A percentile compares a stretch with the other conserved stretches of the same genome.
These are phyloP conservation scores for Blastocystis hominis DNA, from an alignment of 352 stramenopile species.

Conservation along the genomic window DNA sequence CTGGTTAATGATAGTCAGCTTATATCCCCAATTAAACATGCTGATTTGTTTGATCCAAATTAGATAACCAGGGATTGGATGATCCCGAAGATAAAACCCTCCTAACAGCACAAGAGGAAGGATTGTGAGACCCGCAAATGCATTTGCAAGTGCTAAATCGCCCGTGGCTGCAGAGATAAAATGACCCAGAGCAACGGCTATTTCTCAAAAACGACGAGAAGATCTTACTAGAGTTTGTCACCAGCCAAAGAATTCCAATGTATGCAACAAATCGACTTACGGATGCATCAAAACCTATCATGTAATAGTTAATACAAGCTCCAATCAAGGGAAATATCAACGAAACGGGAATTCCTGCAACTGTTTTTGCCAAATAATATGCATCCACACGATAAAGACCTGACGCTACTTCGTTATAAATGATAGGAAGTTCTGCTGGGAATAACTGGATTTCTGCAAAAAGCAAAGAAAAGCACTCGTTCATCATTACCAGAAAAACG, in stretches of 20 bases:
- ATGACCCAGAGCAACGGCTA: conserved; percentile 32
- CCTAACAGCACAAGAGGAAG: conserved; percentile 47
- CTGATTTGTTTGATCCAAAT: conserved; percentile 49
- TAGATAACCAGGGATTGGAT: conserved; percentile 14
- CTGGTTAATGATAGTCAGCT: conserved; percentile 40
- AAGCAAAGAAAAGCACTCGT: conserved; percentile 32
- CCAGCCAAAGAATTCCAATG: conserved; percentile 33
- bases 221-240: conserved; percentile 49
- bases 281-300: conserved; percentile 35
- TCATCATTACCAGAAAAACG: conserved; percentile 56
- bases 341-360: conserved; percentile 24
- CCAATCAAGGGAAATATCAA: conserved; percentile 34
- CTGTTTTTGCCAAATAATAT: conserved; percentile 52
- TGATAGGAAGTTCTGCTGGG: conserved; percentile 38
- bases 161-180: conserved; percentile 48
- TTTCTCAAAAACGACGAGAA: neutral
- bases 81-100: conserved; percentile 47
- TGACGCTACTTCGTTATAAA: conserved; percentile 51
- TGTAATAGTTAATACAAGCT: conserved; percentile 40
- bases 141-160: conserved; percentile 31
- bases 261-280: conserved; percentile 9
- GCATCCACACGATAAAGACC: conserved; percentile 49
- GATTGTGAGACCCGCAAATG: conserved; percentile 24
- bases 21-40: conserved; percentile 58
- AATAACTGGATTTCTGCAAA: conserved; percentile 56